Percentiles rank a stretch among this genome's conserved stretches.
Evolutionary conservation across 371 early-diverging fungal genomes (phyloP).

Genomic region (Neoconidiobolus thromboides): DNA sequence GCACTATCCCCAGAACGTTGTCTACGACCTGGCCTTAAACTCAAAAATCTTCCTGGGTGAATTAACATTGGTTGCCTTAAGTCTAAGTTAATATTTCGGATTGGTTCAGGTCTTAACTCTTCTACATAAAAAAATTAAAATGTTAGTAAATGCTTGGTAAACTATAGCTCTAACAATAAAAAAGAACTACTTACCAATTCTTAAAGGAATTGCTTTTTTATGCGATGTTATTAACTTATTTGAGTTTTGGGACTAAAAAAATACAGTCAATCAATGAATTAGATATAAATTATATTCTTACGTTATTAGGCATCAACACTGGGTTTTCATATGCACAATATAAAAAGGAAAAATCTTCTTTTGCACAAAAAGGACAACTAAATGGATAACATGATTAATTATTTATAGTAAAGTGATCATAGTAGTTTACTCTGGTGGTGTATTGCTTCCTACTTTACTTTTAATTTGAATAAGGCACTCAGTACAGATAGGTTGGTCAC

Average conservation of each 20-base stretch:
- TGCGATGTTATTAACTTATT: background rate
- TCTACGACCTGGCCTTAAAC: slow-evolving; percentile 7
- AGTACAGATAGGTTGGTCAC: slow-evolving; percentile 87
- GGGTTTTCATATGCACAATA: slow-evolving; percentile 20
- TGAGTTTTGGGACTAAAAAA: too few relatives aligned
- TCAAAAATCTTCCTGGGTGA: slow-evolving; percentile 1
- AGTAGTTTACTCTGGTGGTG: slow-evolving; percentile 17
- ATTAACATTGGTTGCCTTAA: background rate
- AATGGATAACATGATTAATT: slow-evolving; percentile 16
- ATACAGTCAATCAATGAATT: too few relatives aligned
- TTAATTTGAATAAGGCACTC: slow-evolving; percentile 89
- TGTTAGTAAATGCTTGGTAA: too few relatives aligned
- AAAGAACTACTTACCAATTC: slow-evolving; percentile 22
- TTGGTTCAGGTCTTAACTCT: background rate
- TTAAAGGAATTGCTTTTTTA: background rate
- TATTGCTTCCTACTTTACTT: slow-evolving; percentile 30
- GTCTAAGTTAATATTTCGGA: background rate
- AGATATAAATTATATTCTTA: too few relatives aligned
- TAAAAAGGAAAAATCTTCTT: slow-evolving; percentile 62
- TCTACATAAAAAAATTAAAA: too few relatives aligned
- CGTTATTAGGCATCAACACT: too few relatives aligned
- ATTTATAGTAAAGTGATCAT: background rate
- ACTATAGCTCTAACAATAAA: too few relatives aligned
- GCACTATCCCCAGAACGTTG: slow-evolving; percentile 26
- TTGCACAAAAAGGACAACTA: slow-evolving; percentile 75